Evolutionary conservation across 2,329 filamentous ascomycete species (phyloP), one percentile per base, ranked within the genome.

Genomic region (Sporothrix humicola): DNA sequence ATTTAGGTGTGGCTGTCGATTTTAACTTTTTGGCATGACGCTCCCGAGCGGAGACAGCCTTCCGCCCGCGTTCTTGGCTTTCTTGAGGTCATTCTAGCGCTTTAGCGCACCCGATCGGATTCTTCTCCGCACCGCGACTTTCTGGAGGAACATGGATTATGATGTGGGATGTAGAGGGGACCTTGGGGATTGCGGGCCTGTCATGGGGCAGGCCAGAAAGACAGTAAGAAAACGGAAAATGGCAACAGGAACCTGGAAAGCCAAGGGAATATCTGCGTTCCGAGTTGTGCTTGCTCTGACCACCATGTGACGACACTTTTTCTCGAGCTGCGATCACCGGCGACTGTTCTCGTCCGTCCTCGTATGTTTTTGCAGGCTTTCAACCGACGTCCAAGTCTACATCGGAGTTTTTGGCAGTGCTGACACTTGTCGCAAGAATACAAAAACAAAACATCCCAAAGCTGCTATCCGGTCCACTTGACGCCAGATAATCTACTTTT

Each of bases 41-140:
- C 20, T 20, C 9, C 58, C 17, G 59, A 63, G 59, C 37, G 59
- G 59, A 63, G 59, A n/a, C n/a, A 44, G 59, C 17, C 56, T 58
- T 44, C 59, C 59, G 37, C 37, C 31, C 31, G 31, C 56, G 26
- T 31, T 63, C 31, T 37, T 37, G 31, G 31, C 31, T 37, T 37
- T 7, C 4, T 37, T 37, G 4, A 37, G 31, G 31, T 37, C 31
- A 5, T 37, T 37, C 31, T 37, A 5, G 31, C 31, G 9, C 26
- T 37, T 46, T 63, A 63, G 59, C n/a, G 59, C 59, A 46, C 8
- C 59, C 59, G 59, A 46, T 63, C 59, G 59, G 37, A 1, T 23
- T 63, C 2, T 42, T 63, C 59, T 42, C 37, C 59, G 44, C n/a
- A n/a, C 59, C 44, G 13, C 56, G 9, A 23, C 37, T 63, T 63